These are phyloP conservation scores for Linnemannia zychae DNA, from an alignment of 192 early-diverging fungal genomes.

Conservation along the genomic window DNA sequence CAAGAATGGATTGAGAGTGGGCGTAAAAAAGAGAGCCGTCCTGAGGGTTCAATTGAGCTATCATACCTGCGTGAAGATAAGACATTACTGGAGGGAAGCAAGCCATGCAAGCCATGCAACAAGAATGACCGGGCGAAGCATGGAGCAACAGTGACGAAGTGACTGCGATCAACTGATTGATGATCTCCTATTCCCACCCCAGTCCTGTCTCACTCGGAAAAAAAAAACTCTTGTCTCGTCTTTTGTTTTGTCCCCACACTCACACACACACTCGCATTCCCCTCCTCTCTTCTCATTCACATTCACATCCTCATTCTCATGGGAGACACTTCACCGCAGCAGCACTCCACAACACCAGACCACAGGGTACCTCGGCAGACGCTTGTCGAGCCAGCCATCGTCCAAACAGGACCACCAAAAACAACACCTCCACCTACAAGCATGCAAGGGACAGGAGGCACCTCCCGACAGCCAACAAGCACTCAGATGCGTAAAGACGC, in stretches of 20 bases:
- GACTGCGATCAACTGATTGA: too few species aligned
- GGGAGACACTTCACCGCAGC: neutral
- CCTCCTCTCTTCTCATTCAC: neutral
- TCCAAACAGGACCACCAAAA: neutral
- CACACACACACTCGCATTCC: constrained; percentile 1
- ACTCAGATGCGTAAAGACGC: neutral
- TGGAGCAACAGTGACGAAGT: too few species aligned
- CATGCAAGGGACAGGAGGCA: neutral
- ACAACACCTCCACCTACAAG: neutral
- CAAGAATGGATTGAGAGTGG: neutral
- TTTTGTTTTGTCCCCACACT: too few species aligned
- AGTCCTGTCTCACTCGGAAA: too few species aligned
- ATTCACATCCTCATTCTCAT: neutral
- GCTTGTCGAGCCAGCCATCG: neutral
- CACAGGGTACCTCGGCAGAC: neutral
- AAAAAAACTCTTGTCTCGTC: too few species aligned
- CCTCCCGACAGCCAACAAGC: neutral
- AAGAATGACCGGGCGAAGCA: too few species aligned
- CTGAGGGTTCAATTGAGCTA: too few species aligned
- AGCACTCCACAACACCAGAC: neutral
- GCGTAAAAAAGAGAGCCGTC: too few species aligned
- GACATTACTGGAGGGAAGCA: too few species aligned
- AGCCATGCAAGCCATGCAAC: too few species aligned
- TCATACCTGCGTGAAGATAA: too few species aligned
- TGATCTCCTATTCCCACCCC: too few species aligned